Evolutionary conservation across 441 rosid genomes (phyloP).

Genomic region (Gossypium davidsonii): DNA sequence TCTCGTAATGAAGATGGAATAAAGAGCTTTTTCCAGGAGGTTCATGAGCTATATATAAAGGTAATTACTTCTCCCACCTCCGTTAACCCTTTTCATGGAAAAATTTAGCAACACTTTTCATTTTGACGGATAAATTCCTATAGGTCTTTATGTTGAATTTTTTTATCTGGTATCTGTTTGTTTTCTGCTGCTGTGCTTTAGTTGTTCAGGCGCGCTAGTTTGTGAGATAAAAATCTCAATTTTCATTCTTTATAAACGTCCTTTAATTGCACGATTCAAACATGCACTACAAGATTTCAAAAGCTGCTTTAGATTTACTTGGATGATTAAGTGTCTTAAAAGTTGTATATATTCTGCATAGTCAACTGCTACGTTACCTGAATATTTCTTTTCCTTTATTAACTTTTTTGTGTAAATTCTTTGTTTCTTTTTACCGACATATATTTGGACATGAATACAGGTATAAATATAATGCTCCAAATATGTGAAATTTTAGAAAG

Average conservation of each 20-base stretch:
- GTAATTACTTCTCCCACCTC: slow-evolving; percentile 23
- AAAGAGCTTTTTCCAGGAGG: slow-evolving; percentile 97
- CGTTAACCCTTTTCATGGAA: neutral
- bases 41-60: slow-evolving; percentile 94
- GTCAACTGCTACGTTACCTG: neutral
- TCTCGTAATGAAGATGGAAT: slow-evolving; percentile 93
- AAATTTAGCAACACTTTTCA: neutral
- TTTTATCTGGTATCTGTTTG: neutral
- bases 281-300: neutral
- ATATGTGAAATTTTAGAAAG: no score
- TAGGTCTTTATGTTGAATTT: neutral
- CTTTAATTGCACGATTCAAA: neutral
- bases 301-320: neutral
- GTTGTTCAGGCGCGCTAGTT: neutral
- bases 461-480: no score
- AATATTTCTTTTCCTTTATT: neutral
- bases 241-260: neutral
- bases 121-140: neutral
- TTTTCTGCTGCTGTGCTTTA: neutral
- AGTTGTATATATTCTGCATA: neutral
- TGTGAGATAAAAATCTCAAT: neutral
- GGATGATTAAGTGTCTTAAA: neutral
- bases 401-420: no score
- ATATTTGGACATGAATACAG: no score
- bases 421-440: no score